Percentiles rank a stretch among this genome's conserved stretches.
Conservation (phyloP, 148 eudicot species). For the Rhododendron molle region DNA sequence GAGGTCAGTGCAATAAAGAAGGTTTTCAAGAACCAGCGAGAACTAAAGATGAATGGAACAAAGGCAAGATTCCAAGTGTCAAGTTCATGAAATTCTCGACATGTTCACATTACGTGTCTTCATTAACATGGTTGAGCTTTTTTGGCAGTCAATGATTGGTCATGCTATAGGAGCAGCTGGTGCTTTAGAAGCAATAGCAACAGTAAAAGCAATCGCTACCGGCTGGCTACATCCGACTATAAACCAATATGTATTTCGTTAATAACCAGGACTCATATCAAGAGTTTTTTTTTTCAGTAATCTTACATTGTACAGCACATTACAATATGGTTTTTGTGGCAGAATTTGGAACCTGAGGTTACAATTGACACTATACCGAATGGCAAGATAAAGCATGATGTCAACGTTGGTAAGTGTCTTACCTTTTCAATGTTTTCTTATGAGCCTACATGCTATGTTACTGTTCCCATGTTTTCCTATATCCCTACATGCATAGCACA, state of each 20-base stretch:
- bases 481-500: not conserved
- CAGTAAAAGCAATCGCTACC: conserved; percentile 13
- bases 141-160: conserved; percentile 22
- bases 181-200: conserved; percentile 22
- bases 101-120: conserved; percentile 21
- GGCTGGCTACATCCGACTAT: conserved; percentile 25
- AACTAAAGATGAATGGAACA: conserved; percentile 35
- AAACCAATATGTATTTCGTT: conserved; percentile 15
- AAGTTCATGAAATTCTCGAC: conserved; percentile 17
- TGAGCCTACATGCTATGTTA: not conserved
- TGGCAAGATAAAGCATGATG: conserved; percentile 11
- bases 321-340: not conserved
- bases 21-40: conserved; percentile 24
- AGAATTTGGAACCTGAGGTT: conserved; percentile 18
- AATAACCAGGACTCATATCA: not conserved
- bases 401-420: conserved; percentile 15
- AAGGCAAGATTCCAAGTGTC: conserved; percentile 11
- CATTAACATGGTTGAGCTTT: not conserved
- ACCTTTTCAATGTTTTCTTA: not conserved
- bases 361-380: conserved; percentile 14
- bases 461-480: not conserved
- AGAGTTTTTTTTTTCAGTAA: not conserved
- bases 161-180: conserved; percentile 22
- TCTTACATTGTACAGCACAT: not conserved
- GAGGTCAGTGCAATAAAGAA: conserved; percentile 30